These are phyloP conservation scores for Jaltomata sinuosa DNA, from an alignment of 257 asterid species.

Conservation along the genomic window DNA sequence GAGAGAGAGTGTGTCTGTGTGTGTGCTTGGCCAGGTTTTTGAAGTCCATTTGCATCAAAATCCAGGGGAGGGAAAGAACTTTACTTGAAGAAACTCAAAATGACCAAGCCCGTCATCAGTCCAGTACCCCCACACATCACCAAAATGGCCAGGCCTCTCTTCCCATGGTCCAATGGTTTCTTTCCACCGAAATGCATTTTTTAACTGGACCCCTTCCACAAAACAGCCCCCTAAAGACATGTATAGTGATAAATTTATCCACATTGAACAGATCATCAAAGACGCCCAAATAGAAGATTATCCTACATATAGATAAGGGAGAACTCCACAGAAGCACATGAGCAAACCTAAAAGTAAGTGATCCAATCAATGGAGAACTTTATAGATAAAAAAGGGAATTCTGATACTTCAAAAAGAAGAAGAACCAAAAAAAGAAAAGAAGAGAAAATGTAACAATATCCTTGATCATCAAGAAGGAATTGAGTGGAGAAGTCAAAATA, in stretches of 20 bases:
- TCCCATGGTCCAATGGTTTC: conserved; percentile 95
- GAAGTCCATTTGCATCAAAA: background rate
- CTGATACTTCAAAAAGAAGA: background rate
- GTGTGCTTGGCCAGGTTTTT: background rate
- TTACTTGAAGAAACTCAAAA: conserved; percentile 84
- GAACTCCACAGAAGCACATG: background rate
- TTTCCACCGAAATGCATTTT: conserved; percentile 93
- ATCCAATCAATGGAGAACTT: background rate
- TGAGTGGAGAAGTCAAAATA: background rate
- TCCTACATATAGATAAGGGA: background rate
- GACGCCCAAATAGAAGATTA: background rate
- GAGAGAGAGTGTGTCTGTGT: too few species aligned
- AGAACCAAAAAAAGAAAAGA: background rate
- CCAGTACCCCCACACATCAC: conserved; percentile 97
- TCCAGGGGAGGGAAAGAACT: background rate
- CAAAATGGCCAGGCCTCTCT: conserved; percentile 93
- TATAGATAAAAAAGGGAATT: background rate
- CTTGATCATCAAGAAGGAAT: background rate
- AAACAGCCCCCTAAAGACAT: conserved; percentile 76
- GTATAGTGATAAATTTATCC: background rate
- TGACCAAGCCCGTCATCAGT: conserved; percentile 94
- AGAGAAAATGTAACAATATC: background rate
- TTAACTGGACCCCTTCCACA: conserved; percentile 81
- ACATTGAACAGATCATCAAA: background rate
- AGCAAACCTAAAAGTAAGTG: background rate